Evolutionary conservation across 2,329 filamentous ascomycete genomes (phyloP).

Genomic region (Rutstroemia sydowiana): DNA sequence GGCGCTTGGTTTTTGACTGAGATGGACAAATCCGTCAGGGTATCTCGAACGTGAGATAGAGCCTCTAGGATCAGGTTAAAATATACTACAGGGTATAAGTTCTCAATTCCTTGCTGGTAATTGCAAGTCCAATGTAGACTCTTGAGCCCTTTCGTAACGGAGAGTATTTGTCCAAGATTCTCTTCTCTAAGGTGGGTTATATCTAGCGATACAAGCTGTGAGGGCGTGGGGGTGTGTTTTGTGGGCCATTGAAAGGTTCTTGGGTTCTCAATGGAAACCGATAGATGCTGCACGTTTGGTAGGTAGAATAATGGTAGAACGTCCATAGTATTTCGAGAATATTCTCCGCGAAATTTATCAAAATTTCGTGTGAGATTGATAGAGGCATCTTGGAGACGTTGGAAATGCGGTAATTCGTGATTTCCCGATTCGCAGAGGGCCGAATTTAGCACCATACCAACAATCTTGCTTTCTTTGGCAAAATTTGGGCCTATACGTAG

Average conservation of each 20-base stretch:
- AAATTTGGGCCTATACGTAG: not conserved
- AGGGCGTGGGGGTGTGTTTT: not conserved
- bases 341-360: not conserved
- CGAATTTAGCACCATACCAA: not conserved
- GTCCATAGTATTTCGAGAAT: not conserved
- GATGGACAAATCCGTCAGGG: not conserved
- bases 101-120: not conserved
- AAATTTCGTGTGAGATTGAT: not conserved
- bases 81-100: not conserved
- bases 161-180: not conserved
- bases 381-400: not conserved
- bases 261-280: not conserved
- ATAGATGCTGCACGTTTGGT: not conserved
- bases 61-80: not conserved
- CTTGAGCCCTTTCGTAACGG: not conserved
- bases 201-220: not conserved
- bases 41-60: not conserved
- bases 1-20: not conserved
- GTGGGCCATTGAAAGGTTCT: not conserved
- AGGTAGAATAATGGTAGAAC: not conserved
- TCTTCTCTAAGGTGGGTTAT: not conserved
- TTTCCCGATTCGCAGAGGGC: not conserved
- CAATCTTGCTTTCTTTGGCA: not conserved
- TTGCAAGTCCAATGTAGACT: not conserved
- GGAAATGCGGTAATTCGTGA: not conserved